Base-by-base conservation (phyloP, 2,329 filamentous ascomycete genomes). In the Didymella lethalis region DNA sequence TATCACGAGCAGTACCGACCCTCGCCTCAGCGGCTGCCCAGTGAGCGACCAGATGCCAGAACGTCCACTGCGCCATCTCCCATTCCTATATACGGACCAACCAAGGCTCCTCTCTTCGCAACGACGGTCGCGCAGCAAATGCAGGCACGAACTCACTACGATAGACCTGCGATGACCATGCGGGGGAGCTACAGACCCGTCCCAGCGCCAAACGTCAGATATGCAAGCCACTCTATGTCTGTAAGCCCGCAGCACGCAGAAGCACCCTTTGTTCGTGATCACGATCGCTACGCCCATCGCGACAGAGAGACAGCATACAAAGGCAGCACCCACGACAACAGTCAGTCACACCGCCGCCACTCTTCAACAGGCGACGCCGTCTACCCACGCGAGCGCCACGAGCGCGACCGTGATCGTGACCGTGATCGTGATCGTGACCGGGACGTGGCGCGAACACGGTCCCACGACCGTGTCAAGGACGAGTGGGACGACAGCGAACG, bases 61-160 rank as follows among this genome's bases (percentile, higher is more conserved):
- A 26, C 61, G 32, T 54, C 69, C 45, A 63, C 51, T 14, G 61
- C 67, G 16, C 62, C 64, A 10, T 65, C 68, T 31, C 65, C 65
- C 7, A 64, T 64, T n/a, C 67, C 70, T 14, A 69, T 75, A 0
- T 83, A 82, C 62, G 78, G 72, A 6, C 81, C 81, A 2, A 80
- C 78, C 2, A 78, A 78, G 43, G 72, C 75, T 1, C 81, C 81
- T 3, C 65, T 82, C 3, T 83, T 83, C 59, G 81, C 81, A 4
- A 79, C 80, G 0, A 78, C 80, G 16, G 75, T 82, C 4, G 79
- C 79, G 7, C 75, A 78, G 26, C 75, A 78, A 20, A 54, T 77
- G 32, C 72, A 79, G 57, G 68, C 70, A 29, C 66, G 70, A 1
- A 71, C 69, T 26, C 71, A 75, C 59, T 71, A 76, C 48, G 71